These are phyloP conservation scores for Nannizziopsis arthrosporioides DNA, from an alignment of 2,329 filamentous ascomycete species.

Conservation along the genomic window DNA sequence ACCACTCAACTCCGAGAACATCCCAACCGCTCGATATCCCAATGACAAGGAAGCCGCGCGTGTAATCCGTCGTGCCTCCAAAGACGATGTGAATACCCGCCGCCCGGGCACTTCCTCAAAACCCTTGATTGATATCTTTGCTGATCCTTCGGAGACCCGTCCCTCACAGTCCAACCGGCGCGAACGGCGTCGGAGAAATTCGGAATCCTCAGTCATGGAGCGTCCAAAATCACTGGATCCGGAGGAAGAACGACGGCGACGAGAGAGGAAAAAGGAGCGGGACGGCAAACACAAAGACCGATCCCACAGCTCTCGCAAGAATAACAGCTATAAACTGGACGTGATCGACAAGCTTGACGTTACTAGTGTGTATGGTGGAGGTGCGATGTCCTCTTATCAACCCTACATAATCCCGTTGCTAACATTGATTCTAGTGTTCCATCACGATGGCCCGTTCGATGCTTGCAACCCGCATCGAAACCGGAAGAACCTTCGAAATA, in stretches of 20 bases:
- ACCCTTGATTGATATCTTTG: conserved; percentile 37
- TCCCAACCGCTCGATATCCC: conserved; percentile 17
- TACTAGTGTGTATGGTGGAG: conserved; percentile 87
- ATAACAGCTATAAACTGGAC: conserved; percentile 48
- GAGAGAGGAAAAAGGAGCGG: conserved; percentile 41
- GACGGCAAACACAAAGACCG: conserved; percentile 33
- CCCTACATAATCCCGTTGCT: conserved; percentile 8
- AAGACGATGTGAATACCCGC: conserved; percentile 12
- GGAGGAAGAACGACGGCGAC: conserved; percentile 41
- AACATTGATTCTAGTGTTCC: conserved; percentile 56
- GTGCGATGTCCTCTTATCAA: conserved; percentile 51
- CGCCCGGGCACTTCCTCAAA: conserved; percentile 23
- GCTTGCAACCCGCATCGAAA: conserved; percentile 93
- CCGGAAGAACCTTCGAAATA: conserved; percentile 64
- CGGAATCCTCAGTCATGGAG: conserved; percentile 51
- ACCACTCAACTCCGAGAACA: conserved; percentile 28
- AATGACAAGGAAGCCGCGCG: conserved; percentile 8
- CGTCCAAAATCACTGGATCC: conserved; percentile 37
- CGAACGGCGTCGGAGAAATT: conserved; percentile 46
- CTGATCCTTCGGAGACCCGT: conserved; percentile 29
- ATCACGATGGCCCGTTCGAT: conserved; percentile 95
- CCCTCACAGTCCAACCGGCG: conserved; percentile 29
- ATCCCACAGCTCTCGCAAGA: conserved; percentile 28
- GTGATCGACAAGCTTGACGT: conserved; percentile 95
- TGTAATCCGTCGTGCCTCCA: conserved; percentile 18